Evolutionary conservation across 306 rosid genomes (phyloP).

Genomic region (Prunus fruticosa): DNA sequence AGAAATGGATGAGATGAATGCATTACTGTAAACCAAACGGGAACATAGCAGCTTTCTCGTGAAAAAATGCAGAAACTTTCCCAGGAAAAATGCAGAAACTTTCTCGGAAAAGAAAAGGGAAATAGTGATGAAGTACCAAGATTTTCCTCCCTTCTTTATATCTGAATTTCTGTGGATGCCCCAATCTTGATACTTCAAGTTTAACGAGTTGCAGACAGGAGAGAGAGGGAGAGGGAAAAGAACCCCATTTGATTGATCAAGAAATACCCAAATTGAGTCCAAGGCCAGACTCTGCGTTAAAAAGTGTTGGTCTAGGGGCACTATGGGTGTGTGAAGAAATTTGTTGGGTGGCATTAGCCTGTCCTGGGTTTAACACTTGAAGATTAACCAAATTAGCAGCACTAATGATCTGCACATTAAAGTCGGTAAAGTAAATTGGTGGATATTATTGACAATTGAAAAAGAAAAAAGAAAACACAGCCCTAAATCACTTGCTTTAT

Average conservation of each 20-base stretch:
- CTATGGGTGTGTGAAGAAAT: too few relatives aligned
- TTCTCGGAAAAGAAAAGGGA: not conserved
- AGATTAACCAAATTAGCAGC: too few relatives aligned
- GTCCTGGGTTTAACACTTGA: too few relatives aligned
- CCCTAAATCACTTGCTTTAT: too few relatives aligned
- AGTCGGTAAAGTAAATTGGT: too few relatives aligned
- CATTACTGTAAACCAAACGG: slow-evolving; percentile 25
- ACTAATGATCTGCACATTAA: too few relatives aligned
- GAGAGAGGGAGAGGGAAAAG: not conserved
- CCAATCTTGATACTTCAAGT: not conserved
- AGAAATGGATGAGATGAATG: slow-evolving; percentile 1
- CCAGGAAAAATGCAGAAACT: not conserved
- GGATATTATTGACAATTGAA: too few relatives aligned
- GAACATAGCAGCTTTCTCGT: not conserved
- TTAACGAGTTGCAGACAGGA: not conserved
- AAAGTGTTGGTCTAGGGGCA: too few relatives aligned
- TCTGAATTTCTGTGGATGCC: not conserved
- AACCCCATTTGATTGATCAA: not conserved
- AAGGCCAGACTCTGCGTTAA: too few relatives aligned
- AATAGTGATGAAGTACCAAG: not conserved
- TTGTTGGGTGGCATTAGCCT: too few relatives aligned
- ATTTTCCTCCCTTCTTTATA: not conserved
- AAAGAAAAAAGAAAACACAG: too few relatives aligned
- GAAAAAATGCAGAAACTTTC: not conserved
- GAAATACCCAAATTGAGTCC: not conserved